phyloP scores from a whole-genome alignment of 169 alveolate genomes.

The Amoebophrya sp. region DNA sequence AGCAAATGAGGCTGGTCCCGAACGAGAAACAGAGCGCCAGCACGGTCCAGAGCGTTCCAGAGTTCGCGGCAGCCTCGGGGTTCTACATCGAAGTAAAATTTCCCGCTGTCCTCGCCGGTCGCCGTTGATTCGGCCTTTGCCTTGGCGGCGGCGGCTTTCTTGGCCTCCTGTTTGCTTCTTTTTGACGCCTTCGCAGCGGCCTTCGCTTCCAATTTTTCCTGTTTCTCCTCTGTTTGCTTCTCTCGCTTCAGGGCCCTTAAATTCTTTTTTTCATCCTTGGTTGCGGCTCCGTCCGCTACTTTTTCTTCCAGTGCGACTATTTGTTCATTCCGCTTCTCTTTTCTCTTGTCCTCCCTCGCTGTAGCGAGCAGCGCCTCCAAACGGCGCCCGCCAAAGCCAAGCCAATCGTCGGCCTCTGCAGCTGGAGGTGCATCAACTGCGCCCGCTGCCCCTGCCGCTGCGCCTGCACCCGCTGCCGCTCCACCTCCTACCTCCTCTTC shows the following conservation, averaged over 20 bases:
- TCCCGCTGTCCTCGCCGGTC: no score
- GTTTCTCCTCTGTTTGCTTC: neutral
- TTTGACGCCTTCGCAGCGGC: neutral
- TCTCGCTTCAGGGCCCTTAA: neutral
- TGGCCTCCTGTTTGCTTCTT: no score
- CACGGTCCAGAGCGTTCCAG: neutral
- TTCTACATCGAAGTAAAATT: neutral
- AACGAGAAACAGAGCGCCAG: neutral
- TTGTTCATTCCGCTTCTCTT: neutral
- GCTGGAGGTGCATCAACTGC: neutral
- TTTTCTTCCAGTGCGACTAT: neutral
- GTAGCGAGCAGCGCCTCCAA: no score
- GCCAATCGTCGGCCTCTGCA: neutral
- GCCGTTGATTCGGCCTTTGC: neutral
- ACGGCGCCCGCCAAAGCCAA: no score
- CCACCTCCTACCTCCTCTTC: neutral
- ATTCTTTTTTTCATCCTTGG: neutral
- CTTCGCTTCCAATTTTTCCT: neutral
- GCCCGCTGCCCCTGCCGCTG: neutral
- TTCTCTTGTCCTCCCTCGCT: neutral
- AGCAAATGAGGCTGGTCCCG: neutral
- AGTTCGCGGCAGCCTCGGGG: neutral
- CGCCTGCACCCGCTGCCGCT: neutral
- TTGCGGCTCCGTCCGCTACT: neutral
- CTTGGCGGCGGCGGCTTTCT: no score